Percentiles rank a stretch among this genome's conserved stretches.
These are phyloP conservation scores for Malassezia dermatis DNA, from an alignment of 1,284 basidiomycete species.

Conservation along the genomic window DNA sequence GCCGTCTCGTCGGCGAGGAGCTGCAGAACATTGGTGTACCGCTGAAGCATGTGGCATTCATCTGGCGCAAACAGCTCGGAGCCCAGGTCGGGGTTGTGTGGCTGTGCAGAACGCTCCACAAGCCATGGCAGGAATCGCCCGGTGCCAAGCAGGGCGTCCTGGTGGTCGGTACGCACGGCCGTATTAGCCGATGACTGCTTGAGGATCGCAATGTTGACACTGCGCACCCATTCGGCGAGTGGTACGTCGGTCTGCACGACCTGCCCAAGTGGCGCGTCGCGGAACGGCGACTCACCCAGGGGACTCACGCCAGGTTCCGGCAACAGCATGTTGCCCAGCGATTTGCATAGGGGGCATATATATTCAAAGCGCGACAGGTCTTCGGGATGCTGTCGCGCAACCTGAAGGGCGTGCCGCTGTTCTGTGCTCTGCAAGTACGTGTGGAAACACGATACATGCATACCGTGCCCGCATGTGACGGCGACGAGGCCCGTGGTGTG, in stretches of 20 bases:
- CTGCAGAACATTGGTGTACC: constrained; percentile 35
- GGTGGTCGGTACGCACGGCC: constrained; percentile 19
- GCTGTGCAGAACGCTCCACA: constrained; percentile 21
- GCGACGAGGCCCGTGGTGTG: constrained; percentile 60
- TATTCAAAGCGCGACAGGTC: constrained; percentile 83
- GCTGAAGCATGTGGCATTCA: constrained; percentile 40
- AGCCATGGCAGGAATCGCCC: constrained; percentile 42
- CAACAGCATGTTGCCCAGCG: constrained; percentile 82
- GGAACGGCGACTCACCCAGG: neutral
- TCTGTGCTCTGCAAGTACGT: constrained; percentile 78
- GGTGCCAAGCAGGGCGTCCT: constrained; percentile 36
- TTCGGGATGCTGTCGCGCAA: constrained; percentile 88
- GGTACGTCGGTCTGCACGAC: constrained; percentile 20
- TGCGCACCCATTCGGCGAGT: constrained; percentile 43
- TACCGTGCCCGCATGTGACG: constrained; percentile 89
- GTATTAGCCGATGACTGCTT: constrained; percentile 25
- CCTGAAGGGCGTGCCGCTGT: constrained; percentile 76
- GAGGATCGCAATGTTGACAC: constrained; percentile 47
- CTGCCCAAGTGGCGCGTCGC: constrained; percentile 16
- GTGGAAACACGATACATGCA: constrained; percentile 91
- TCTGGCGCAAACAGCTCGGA: neutral
- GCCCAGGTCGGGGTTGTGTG: constrained; percentile 6
- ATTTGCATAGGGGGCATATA: constrained; percentile 97
- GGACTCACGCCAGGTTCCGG: constrained; percentile 56
- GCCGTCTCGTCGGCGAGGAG: constrained; percentile 32